Evolutionary conservation across 2,329 filamentous ascomycete species (phyloP), one percentile per base, ranked within the genome.

Genomic region (Cladophialophora psammophila): DNA sequence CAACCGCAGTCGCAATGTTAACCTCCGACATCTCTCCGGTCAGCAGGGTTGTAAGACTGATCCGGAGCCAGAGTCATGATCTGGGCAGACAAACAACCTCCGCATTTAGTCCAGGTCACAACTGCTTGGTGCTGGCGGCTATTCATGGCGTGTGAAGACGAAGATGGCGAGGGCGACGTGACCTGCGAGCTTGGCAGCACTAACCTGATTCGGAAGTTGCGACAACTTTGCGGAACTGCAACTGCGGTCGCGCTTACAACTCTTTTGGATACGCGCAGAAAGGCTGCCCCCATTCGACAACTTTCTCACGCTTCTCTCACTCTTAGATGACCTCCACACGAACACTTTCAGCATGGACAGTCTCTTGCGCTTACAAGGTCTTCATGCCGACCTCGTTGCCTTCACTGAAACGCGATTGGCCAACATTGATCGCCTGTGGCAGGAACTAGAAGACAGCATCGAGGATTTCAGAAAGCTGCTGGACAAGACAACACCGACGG

Each of bases 361-460:
- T 76, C 85, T 96, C 76, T 90, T 90, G 76, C 87, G 89, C 79
- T 88, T 98, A 75, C 89, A 94, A 82, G 89, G 88, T 78, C 88
- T 99, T 74, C 92, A 96, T 79, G 88, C 91, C 78, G 93, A 97
- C 81, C 88, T 99, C 69, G 83, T 91, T 73, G 89, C 90, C 65
- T 85, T 95, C 73, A 87, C 88, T 70, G 90, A 95, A 75, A 87
- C 88, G 64, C 87, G 90, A 34, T 80, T 93, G 60, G 85, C 89
- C 36, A 88, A 90, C 69, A 81, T 92, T 45, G 89, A 94, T 69
- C 88, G 92, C 71, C 84, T 90, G 65, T 86, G 88, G 73, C 75
- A 81, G 59, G 85, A 87, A 76, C 84, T 98, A 56, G 88, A 91
- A 74, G 81, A 82, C 59, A 87, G 90, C 73, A 83, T 89, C 58